Conservation (phyloP, 495 filamentous ascomycete genomes). For the Chaetomium fimeti region DNA sequence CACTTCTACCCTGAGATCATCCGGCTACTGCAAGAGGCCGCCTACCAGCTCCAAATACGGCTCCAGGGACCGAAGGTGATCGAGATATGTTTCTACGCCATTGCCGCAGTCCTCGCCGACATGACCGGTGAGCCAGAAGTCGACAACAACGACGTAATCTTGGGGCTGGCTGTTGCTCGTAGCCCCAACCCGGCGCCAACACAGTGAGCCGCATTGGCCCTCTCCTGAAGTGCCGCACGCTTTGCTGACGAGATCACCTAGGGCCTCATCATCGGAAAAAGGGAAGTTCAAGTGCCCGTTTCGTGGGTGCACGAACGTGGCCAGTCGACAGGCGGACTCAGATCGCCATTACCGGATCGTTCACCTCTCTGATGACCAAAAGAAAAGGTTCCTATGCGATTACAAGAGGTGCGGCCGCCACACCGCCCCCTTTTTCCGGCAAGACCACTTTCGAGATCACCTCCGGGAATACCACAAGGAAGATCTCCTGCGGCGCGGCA, state of each 20-base stretch:
- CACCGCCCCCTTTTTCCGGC: conserved; percentile 40
- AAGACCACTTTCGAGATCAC: conserved; percentile 52
- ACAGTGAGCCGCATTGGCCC: not conserved
- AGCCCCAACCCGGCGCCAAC: not conserved
- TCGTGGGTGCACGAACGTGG: conserved; percentile 33
- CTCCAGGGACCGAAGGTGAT: conserved; percentile 19
- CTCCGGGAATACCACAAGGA: conserved; percentile 51
- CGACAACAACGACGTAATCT: not conserved
- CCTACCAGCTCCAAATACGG: conserved; percentile 26
- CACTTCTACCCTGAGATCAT: not conserved
- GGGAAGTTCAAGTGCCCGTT: conserved; percentile 32
- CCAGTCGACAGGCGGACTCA: conserved; percentile 47
- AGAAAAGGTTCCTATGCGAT: conserved; percentile 44
- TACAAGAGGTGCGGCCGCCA: conserved; percentile 42
- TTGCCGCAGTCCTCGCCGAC: conserved; percentile 10
- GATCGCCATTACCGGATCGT: conserved; percentile 45
- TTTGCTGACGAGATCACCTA: not conserved
- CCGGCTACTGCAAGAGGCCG: conserved; percentile 23
- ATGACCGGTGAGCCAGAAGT: conserved; percentile 8
- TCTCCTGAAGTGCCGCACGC: not conserved
- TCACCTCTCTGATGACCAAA: conserved; percentile 38
- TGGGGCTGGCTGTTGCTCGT: not conserved
- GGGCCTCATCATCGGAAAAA: conserved; percentile 9
- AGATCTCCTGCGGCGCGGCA: conserved; percentile 43
- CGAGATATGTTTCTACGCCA: conserved; percentile 19